phyloP scores from a whole-genome alignment of 2,329 filamentous ascomycete genomes.

The Knoxdaviesia capensis region DNA sequence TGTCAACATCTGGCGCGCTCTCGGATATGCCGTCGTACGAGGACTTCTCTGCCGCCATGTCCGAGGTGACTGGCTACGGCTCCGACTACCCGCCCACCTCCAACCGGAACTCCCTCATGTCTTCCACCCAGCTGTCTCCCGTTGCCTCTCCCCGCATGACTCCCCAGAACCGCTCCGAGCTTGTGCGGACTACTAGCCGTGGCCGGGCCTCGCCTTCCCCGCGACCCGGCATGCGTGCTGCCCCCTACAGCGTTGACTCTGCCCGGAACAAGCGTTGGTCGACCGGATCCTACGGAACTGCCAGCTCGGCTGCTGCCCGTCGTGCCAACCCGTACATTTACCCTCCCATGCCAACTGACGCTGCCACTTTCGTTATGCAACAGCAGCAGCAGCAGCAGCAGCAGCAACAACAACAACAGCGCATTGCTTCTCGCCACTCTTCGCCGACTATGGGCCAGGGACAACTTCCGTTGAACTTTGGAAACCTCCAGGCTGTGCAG shows the following conservation, averaged over 20 bases:
- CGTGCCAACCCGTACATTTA: conserved; percentile 42
- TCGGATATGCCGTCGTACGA: conserved; percentile 54
- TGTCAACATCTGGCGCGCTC: conserved; percentile 44
- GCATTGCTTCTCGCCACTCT: conserved; percentile 32
- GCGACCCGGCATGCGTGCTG: conserved; percentile 44
- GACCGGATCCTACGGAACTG: conserved; percentile 48
- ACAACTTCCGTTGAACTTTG: conserved; percentile 30
- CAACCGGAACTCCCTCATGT: conserved; percentile 50
- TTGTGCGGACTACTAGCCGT: conserved; percentile 43
- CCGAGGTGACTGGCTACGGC: conserved; percentile 45
- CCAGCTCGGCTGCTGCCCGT: conserved; percentile 18
- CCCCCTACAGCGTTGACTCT: conserved; percentile 50
- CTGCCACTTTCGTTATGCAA: conserved; percentile 9
- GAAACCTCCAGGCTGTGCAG: conserved; percentile 32
- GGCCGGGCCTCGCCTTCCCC: conserved; percentile 54
- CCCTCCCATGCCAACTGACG: conserved; percentile 37
- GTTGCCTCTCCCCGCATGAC: conserved; percentile 51
- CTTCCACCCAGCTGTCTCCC: conserved; percentile 50
- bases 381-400: no score
- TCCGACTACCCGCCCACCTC: conserved; percentile 48
- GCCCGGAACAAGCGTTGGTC: conserved; percentile 57
- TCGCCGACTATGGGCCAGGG: conserved; percentile 25
- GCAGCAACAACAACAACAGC: conserved; percentile 19
- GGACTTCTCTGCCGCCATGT: conserved; percentile 45
- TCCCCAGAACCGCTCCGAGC: conserved; percentile 37